Base-by-base conservation (phyloP, 2,329 filamentous ascomycete genomes). In the Colletotrichum sp. region DNA sequence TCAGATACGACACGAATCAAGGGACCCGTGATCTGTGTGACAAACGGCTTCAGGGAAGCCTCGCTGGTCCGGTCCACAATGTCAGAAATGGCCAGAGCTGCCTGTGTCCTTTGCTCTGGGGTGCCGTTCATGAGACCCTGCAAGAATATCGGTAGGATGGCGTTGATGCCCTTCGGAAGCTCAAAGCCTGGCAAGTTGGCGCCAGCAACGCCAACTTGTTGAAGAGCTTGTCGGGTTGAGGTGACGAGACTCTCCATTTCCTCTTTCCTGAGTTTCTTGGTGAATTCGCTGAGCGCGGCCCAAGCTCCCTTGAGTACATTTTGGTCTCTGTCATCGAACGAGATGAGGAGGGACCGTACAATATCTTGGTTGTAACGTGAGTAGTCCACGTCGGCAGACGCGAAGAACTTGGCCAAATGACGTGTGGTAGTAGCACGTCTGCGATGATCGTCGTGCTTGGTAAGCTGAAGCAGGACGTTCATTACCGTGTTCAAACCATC, bases 61-160 rank as follows among this genome's bases (percentile, higher is more conserved):
- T 95, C 92, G 84, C 93, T 96, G 30, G 97, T 98, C 74, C 97
- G 93, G 86, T 99, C 97, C 78, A 99, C 94, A 79, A 99, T 94
- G 83, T 99, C 98, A 4, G 96, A 98, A 79, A 99, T 98, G 72
- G 95, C 97, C 77, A 99, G 89, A 61, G 98, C 97, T 74, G 97
- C 93, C 83, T 98, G 95, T 30, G 95, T 97, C 83, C 96, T 92
- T 87, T 99, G 97, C 7, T 99, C 97, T 18, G 94, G 89, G 48
- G 94, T 96, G 74, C 97, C 98, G 81, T 99, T 99, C 94, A 99
- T 98, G 79, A 99, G 90, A 85, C 97, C 97, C 83, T 99, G 98
- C 82, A 99, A 86, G 91, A 99, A 99, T 79, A 99, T 99, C 3
- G 98, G 97, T 77, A 99, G 87, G 78, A 99, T 93, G 77, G 97